A percentile compares a stretch with the other conserved stretches of the same genome.
These are phyloP conservation scores for Silene coronaria DNA, from an alignment of 179 eudicot species.

Conservation along the genomic window DNA sequence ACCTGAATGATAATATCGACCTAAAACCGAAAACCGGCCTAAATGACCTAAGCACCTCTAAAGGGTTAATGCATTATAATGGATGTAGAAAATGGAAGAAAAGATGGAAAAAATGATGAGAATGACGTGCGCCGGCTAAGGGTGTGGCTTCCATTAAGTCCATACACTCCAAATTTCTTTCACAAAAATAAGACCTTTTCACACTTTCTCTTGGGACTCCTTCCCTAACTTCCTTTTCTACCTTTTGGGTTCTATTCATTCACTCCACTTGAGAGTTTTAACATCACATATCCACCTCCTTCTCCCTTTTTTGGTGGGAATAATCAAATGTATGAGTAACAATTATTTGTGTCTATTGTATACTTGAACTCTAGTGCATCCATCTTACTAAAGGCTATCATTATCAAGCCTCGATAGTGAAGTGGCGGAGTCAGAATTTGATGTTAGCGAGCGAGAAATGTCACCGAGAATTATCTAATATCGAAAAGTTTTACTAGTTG, in stretches of 20 bases:
- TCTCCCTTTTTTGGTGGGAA: constrained; percentile 4
- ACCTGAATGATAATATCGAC: too few relatives aligned
- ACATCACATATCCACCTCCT: neutral
- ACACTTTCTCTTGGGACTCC: constrained; percentile 8
- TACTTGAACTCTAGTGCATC: neutral
- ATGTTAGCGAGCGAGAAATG: too few relatives aligned
- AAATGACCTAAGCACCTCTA: too few relatives aligned
- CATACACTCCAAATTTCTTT: constrained; percentile 29
- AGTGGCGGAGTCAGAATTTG: too few relatives aligned
- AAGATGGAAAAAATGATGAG: constrained; percentile 1
- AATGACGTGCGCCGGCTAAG: constrained; percentile 30
- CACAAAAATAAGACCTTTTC: constrained; percentile 27
- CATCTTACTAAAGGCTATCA: neutral
- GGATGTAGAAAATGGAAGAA: too few relatives aligned
- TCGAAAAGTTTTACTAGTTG: too few relatives aligned
- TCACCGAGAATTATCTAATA: too few relatives aligned
- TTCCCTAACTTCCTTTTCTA: constrained; percentile 11
- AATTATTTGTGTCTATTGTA: neutral
- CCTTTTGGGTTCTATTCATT: neutral
- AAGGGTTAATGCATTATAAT: too few relatives aligned
- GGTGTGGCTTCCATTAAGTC: neutral
- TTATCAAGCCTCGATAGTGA: too few relatives aligned
- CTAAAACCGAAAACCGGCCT: too few relatives aligned
- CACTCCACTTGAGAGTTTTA: neutral
- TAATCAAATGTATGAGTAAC: neutral